phyloP scores from a whole-genome alignment of 2,329 filamentous ascomycete genomes.

The Amesomyces nigricolor region DNA sequence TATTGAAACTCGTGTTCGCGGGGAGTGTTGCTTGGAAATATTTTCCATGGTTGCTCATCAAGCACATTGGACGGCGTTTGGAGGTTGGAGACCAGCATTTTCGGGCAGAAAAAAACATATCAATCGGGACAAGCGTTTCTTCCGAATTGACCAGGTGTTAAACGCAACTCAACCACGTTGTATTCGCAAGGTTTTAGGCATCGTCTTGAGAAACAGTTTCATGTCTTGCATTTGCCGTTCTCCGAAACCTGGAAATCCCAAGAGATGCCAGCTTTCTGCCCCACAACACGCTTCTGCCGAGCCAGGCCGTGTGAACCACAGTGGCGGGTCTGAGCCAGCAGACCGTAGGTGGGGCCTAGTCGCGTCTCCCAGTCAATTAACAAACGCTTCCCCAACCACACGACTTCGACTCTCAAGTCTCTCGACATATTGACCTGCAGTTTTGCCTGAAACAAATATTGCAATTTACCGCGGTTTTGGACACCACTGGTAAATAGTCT shows the following conservation, averaged over 20 bases:
- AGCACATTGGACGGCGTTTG: neutral
- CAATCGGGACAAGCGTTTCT: too few relatives aligned
- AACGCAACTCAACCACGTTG: too few relatives aligned
- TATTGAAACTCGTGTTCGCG: too few relatives aligned
- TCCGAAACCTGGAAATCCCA: too few relatives aligned
- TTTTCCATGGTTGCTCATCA: neutral
- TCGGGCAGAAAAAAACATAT: too few relatives aligned
- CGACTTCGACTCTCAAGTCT: neutral
- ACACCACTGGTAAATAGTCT: neutral
- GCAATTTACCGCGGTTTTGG: neutral
- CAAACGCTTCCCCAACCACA: neutral
- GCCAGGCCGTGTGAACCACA: slow-evolving; percentile 1
- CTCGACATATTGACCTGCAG: neutral
- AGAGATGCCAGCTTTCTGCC: too few relatives aligned
- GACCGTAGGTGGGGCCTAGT: neutral
- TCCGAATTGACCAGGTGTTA: too few relatives aligned
- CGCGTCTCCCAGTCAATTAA: neutral
- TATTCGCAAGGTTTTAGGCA: too few relatives aligned
- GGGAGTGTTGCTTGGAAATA: neutral
- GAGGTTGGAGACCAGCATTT: too few relatives aligned
- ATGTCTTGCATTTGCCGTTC: too few relatives aligned
- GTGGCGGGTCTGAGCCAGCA: slow-evolving; percentile 11
- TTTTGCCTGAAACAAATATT: slow-evolving; percentile 1
- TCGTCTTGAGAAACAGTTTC: too few relatives aligned
- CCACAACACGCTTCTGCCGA: neutral